Conservation (phyloP, 2,329 filamentous ascomycete species). For the Cladosporium sphaerospermum region DNA sequence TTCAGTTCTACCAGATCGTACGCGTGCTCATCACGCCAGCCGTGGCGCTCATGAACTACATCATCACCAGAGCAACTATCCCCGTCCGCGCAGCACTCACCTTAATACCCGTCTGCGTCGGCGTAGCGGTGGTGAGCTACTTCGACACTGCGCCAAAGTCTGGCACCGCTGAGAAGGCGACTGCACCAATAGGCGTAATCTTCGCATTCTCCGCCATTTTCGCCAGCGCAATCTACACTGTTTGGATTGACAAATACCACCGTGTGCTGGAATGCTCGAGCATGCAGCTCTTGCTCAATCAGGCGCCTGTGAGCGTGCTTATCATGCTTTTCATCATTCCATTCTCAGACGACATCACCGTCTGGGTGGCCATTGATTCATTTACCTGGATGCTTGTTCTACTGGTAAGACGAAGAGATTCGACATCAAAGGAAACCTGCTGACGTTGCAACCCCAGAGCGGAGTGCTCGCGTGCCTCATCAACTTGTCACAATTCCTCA, state of each 20-base stretch:
- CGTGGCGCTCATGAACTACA: constrained; percentile 59
- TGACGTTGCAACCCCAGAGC: constrained; percentile 40
- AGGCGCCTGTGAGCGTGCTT: constrained; percentile 57
- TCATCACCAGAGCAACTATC: constrained; percentile 53
- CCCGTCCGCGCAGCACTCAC: constrained; percentile 50
- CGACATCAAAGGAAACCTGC: neutral
- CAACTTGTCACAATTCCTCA: constrained; percentile 41
- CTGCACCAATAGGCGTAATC: constrained; percentile 53
- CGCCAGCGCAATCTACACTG: constrained; percentile 61
- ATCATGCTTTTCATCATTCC: constrained; percentile 61
- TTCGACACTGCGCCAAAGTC: constrained; percentile 50
- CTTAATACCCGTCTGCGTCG: constrained; percentile 54
- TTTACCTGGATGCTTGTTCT: constrained; percentile 42
- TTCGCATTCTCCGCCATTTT: constrained; percentile 60
- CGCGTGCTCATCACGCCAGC: constrained; percentile 61
- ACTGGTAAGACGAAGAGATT: constrained; percentile 40
- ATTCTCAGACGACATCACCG: constrained; percentile 58
- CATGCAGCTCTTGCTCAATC: constrained; percentile 64
- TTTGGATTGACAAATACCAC: constrained; percentile 62
- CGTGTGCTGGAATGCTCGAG: constrained; percentile 60
- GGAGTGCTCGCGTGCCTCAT: constrained; percentile 59
- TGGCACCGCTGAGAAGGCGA: constrained; percentile 47
- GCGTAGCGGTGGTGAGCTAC: constrained; percentile 62
- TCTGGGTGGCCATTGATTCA: constrained; percentile 46
- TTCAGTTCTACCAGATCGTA: constrained; percentile 65